Base-by-base conservation (phyloP, 495 filamentous ascomycete genomes). In the Copromyces sp. region DNA sequence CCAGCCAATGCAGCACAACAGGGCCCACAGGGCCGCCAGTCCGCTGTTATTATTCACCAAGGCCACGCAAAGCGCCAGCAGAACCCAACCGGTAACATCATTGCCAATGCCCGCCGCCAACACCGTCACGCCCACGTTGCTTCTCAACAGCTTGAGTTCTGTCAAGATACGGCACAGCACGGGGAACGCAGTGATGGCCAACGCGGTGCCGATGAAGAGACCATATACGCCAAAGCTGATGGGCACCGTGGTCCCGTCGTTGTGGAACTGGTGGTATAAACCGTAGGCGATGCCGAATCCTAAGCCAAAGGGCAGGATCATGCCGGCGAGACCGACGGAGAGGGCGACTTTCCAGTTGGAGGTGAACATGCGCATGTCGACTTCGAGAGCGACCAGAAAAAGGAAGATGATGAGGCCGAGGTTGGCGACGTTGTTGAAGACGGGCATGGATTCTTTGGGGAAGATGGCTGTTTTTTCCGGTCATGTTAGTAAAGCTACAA, bases 111-210 rank as follows among this genome's bases (percentile, higher is more conserved):
- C 95, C 11, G 95, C 95, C 16, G 95, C 95, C 17, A 99, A 84
- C 39, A 95, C 92, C 59, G 96, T 96, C 39, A 97, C 89, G 73
- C 95, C 95, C 17, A 98, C 95, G 9, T 90, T 86, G 3, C 93
- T 95, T 42, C 87, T 84, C 16, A 99, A 88, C 68, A 99, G 84
- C 74, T 98, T 97, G 74, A 98, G 86, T 82, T 98, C 95, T 7
- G 93, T 94, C 73, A 99, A 83, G 73, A 99, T 99, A 73, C 95
- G 92, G 78, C 95, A 97, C 32, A 98, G 87, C 1, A 99, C 95
- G 0, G 95, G 95, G 77, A 99, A 99, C 39, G 95, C 95, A 6
- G 95, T 99, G 78, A 99, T 99, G 11, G 93, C 90, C 83, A 99
- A 90, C 3, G 95, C 95, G 53, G 97, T 93, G 78, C 94, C 95